A percentile compares a stretch with the other conserved stretches of the same genome.
These are phyloP conservation scores for Lenwebbia sp. DNA, from an alignment of 345 rosid species.

Conservation along the genomic window DNA sequence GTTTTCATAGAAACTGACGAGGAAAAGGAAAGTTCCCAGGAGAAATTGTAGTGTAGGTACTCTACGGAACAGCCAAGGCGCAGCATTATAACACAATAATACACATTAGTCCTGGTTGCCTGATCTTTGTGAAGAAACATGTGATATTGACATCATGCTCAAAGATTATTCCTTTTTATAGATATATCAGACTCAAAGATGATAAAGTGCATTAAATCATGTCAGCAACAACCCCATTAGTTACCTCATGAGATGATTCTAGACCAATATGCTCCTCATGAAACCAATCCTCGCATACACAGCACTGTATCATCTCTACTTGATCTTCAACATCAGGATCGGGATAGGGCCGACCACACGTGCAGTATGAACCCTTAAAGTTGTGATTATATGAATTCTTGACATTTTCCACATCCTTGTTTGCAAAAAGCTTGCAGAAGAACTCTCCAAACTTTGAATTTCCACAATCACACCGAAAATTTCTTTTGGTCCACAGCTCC, in stretches of 20 bases:
- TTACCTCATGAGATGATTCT: constrained; percentile 45
- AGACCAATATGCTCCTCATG: constrained; percentile 90
- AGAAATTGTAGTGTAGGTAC: background rate
- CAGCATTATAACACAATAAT: background rate
- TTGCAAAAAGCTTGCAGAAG: constrained; percentile 69
- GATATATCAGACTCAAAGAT: background rate
- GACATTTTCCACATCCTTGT: constrained; percentile 65
- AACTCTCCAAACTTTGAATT: constrained; percentile 79
- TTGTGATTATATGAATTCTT: constrained; percentile 85
- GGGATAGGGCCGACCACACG: constrained; percentile 75
- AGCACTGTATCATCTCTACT: constrained; percentile 95
- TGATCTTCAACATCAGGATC: constrained; percentile 88
- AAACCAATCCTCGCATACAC: constrained; percentile 96
- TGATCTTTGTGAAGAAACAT: background rate
- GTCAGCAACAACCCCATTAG: constrained; percentile 5
- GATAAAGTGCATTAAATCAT: background rate
- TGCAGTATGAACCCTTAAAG: constrained; percentile 84
- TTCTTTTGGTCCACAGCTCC: constrained; percentile 98
- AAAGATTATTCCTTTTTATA: background rate
- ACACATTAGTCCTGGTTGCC: background rate
- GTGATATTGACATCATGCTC: background rate
- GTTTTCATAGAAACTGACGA: background rate
- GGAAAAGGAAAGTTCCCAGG: background rate
- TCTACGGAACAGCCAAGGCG: background rate
- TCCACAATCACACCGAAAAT: constrained; percentile 88